Conservation (phyloP, 108 stramenopile species). For the Thalassiosira profunda region DNA sequence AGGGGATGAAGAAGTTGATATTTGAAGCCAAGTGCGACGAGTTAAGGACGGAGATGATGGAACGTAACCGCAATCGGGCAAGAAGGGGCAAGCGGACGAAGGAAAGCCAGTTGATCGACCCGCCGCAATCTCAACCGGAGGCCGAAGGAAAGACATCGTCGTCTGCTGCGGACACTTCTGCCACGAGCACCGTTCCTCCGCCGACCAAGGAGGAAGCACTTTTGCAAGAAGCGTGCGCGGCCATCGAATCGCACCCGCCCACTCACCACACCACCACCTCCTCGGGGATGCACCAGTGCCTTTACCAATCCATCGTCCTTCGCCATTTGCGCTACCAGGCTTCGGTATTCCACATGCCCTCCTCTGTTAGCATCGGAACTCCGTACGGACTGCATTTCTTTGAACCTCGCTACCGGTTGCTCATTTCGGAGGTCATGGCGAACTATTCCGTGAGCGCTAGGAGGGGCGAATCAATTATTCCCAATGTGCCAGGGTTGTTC, state of each 20-base stretch:
- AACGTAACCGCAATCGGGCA: constrained; percentile 1
- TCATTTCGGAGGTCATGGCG: constrained; percentile 62
- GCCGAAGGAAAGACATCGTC: background rate
- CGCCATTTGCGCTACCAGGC: constrained; percentile 53
- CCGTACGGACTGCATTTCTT: constrained; percentile 74
- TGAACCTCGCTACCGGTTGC: constrained; percentile 79
- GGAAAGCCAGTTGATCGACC: constrained; percentile 12
- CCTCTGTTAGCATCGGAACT: constrained; percentile 41
- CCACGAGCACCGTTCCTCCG: background rate
- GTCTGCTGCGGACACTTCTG: background rate
- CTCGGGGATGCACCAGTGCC: constrained; percentile 45
- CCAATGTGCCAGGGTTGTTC: constrained; percentile 25
- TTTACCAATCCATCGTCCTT: constrained; percentile 57
- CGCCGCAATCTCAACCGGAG: background rate
- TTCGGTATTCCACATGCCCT: constrained; percentile 75
- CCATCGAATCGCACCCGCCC: constrained; percentile 32
- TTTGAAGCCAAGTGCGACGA: constrained; percentile 34
- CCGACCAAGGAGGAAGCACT: constrained; percentile 25
- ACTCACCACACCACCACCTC: constrained; percentile 13
- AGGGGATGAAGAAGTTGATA: constrained; percentile 44
- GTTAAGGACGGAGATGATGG: constrained; percentile 17
- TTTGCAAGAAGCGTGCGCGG: constrained; percentile 32
- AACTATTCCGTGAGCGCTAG: constrained; percentile 43
- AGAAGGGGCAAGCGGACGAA: constrained; percentile 35
- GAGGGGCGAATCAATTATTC: constrained; percentile 47